Evolutionary conservation across 1,139 yeast genomes (phyloP).

Genomic region (Kodamaea derodonti): DNA sequence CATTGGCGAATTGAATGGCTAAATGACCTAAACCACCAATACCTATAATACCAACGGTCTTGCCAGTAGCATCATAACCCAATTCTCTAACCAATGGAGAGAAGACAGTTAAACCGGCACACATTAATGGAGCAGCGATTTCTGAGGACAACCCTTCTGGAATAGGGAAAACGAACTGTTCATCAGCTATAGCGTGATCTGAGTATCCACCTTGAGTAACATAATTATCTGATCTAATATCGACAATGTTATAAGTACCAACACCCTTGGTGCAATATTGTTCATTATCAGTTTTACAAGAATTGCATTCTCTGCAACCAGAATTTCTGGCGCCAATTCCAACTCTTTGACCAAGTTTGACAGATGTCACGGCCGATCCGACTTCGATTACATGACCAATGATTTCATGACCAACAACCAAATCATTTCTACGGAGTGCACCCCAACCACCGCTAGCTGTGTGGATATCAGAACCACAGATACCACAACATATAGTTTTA

Average conservation of each 20-base stretch:
- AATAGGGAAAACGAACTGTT: slow-evolving; percentile 50
- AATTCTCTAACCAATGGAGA: slow-evolving; percentile 46
- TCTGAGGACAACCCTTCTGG: slow-evolving; percentile 49
- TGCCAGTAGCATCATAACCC: slow-evolving; percentile 26
- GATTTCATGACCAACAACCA: slow-evolving; percentile 50
- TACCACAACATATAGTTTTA: slow-evolving; percentile 49
- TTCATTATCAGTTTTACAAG: slow-evolving; percentile 46
- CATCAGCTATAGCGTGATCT: slow-evolving; percentile 51
- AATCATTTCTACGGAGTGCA: slow-evolving; percentile 24
- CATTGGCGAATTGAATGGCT: slow-evolving; percentile 39
- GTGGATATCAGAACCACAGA: slow-evolving; percentile 61
- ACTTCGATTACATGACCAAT: slow-evolving; percentile 50
- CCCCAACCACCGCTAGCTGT: slow-evolving; percentile 44
- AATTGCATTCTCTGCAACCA: slow-evolving; percentile 46
- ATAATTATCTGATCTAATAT: slow-evolving; percentile 29
- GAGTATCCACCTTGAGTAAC: slow-evolving; percentile 60
- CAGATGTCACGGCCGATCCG: slow-evolving; percentile 43
- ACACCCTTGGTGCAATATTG: slow-evolving; percentile 45
- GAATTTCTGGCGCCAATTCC: slow-evolving; percentile 58
- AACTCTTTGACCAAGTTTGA: slow-evolving; percentile 56
- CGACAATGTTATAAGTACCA: slow-evolving; percentile 44
- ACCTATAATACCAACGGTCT: slow-evolving; percentile 46
- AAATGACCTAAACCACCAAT: slow-evolving; percentile 47
- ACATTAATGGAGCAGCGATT: slow-evolving; percentile 60
- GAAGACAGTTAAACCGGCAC: slow-evolving; percentile 65